A percentile compares a stretch with the other conserved stretches of the same genome.
phyloP scores from a whole-genome alignment of 768 basidiomycete species.

The Leccinum disarticulatum region DNA sequence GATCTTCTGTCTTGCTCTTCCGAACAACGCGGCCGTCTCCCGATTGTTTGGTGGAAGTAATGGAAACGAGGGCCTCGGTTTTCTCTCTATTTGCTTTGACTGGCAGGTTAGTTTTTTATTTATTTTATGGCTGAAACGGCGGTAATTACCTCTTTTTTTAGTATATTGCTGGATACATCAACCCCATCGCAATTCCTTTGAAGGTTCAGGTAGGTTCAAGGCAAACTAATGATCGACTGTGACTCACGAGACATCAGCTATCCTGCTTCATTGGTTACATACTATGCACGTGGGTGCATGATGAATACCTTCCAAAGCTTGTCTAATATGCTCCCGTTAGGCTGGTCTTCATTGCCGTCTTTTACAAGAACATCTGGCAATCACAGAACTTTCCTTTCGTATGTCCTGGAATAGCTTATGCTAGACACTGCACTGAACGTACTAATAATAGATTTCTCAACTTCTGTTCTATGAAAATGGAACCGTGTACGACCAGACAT shows the following conservation, averaged over 20 bases:
- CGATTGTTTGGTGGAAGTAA: constrained; percentile 61
- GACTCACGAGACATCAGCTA: constrained; percentile 24
- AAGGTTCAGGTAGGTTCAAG: constrained; percentile 41
- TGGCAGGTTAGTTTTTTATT: constrained; percentile 46
- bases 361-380: constrained; percentile 54
- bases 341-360: constrained; percentile 37
- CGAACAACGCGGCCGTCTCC: constrained; percentile 48
- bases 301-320: not conserved
- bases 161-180: constrained; percentile 31
- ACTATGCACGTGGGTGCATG: constrained; percentile 46
- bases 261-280: constrained; percentile 50
- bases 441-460: constrained; percentile 41
- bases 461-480: constrained; percentile 52
- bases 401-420: constrained; percentile 27
- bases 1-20: constrained; percentile 58
- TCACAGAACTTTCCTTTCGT: constrained; percentile 61
- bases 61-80: constrained; percentile 62
- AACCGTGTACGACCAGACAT: constrained; percentile 48
- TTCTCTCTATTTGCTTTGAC: constrained; percentile 58
- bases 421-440: not conserved
- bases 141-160: not conserved
- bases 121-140: constrained; percentile 8
- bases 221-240: not conserved
- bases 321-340: constrained; percentile 14
- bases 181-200: constrained; percentile 55